Evolutionary conservation across 257 asterid species (phyloP), one percentile per base, ranked within the genome.

Genomic region (Gardenia jasminoides): DNA sequence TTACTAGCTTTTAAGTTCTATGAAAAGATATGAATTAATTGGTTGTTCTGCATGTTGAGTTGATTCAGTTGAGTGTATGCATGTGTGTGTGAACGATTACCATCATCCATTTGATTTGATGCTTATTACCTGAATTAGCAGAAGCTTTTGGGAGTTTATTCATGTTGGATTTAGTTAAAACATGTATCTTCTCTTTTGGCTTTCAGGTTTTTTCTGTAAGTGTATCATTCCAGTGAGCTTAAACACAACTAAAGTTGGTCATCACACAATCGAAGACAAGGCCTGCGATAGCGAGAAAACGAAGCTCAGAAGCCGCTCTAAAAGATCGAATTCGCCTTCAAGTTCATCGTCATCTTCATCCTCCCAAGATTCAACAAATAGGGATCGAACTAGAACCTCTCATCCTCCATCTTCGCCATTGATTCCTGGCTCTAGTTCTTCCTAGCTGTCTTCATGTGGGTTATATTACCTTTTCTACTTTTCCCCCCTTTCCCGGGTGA

Each of bases 191-290:
- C 0, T 28, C 24, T 4, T 74, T 31, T 47, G 30, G 58, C 30
- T 33, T 78, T 30, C 72, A 94, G 97, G 97, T 78, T 74, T 85
- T 39, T 75, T 91, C 36, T 92, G 98, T 87, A 86, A 88, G 54
- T 93, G 98, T 81, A 89, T 93, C 11, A 86, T 93, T 73, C 97
- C 97, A 0, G 90, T 74, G 79, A 92, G 80, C 87, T 82, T 91
- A 80, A 91, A 88, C 82, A 79, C 92, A 4, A 85, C 88, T 1
- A 87, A 87, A 80, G 90, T 90, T 31, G 82, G 92, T 47, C 90
- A 87, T 69, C 92, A 85, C 82, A 83, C 83, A 66, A 85, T 83
- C 19, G 92, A 91, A 77, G 92, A 89, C 76, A 89, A 88, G 82
- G 80, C 22, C 30, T 82, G 94, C 58, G 89, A 86, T 72, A 89